A percentile compares a stretch with the other conserved stretches of the same genome.
Evolutionary conservation across 208 protist species (phyloP).

Genomic region (Trypanosoma theileri): DNA sequence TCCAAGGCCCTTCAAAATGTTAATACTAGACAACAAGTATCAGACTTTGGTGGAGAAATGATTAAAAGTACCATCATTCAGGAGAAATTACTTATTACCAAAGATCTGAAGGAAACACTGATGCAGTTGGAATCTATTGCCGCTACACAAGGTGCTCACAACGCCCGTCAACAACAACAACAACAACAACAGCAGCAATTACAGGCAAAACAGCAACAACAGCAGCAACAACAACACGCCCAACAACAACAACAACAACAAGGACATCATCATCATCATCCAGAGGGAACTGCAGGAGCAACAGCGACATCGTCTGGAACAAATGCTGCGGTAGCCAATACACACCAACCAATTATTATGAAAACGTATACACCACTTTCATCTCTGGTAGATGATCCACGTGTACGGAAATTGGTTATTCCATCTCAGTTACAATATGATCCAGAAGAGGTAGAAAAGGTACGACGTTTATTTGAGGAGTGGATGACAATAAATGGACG

Average conservation of each 20-base stretch:
- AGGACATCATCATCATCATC: slow-evolving; percentile 13
- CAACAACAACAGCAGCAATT: slow-evolving; percentile 18
- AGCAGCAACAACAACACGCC: slow-evolving; percentile 21
- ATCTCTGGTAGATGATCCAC: slow-evolving; percentile 39
- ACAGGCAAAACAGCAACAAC: slow-evolving; percentile 21
- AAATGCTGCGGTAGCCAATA: slow-evolving; percentile 9
- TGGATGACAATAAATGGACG: slow-evolving; percentile 64
- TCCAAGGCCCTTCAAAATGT: slow-evolving; percentile 51
- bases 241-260: slow-evolving; percentile 22
- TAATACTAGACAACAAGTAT: slow-evolving; percentile 22
- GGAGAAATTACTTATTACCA: slow-evolving; percentile 59
- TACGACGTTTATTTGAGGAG: slow-evolving; percentile 70
- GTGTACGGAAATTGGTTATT: slow-evolving; percentile 56
- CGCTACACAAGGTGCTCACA: slow-evolving; percentile 29
- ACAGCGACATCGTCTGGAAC: neutral
- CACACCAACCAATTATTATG: slow-evolving; percentile 26
- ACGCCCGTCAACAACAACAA: slow-evolving; percentile 31
- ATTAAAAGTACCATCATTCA: slow-evolving; percentile 79
- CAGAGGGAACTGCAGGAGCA: neutral
- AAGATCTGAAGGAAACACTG: slow-evolving; percentile 74
- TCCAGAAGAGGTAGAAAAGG: slow-evolving; percentile 51
- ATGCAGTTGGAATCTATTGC: slow-evolving; percentile 73
- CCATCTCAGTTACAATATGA: slow-evolving; percentile 34
- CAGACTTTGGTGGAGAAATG: slow-evolving; percentile 80
- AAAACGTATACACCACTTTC: slow-evolving; percentile 54